These are phyloP conservation scores for Ogataea saltuana DNA, from an alignment of 805 yeast species.

Conservation along the genomic window DNA sequence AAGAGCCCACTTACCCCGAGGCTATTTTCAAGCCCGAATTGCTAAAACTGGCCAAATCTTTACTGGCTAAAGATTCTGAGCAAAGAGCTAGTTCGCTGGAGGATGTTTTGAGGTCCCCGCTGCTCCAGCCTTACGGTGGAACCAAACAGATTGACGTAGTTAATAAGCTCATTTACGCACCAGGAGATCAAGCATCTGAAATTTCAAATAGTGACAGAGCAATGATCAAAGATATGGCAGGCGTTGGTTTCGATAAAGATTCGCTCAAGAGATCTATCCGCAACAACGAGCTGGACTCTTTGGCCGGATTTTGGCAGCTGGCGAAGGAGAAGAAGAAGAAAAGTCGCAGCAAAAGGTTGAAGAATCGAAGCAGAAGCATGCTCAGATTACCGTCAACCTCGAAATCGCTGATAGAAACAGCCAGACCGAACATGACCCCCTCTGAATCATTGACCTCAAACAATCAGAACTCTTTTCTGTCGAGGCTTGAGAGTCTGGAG, in stretches of 20 bases:
- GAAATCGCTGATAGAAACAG: slow-evolving; percentile 25
- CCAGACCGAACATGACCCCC: slow-evolving; percentile 22
- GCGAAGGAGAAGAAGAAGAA: slow-evolving; percentile 54
- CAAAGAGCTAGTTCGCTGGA: slow-evolving; percentile 55
- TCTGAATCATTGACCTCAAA: slow-evolving; percentile 16
- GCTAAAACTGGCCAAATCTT: slow-evolving; percentile 49
- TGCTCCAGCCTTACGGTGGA: slow-evolving; percentile 49
- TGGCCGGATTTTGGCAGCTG: slow-evolving; percentile 75
- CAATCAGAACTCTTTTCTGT: slow-evolving; percentile 10
- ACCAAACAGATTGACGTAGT: slow-evolving; percentile 41
- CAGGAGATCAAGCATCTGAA: slow-evolving; percentile 26
- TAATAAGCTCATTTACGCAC: slow-evolving; percentile 38
- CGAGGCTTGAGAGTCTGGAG: slow-evolving; percentile 6
- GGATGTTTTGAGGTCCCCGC: slow-evolving; percentile 53
- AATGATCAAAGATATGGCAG: slow-evolving; percentile 57
- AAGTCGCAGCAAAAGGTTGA: slow-evolving; percentile 31
- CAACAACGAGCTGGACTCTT: slow-evolving; percentile 63
- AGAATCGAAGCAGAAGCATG: slow-evolving; percentile 33
- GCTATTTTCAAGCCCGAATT: slow-evolving; percentile 43
- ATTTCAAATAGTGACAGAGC: slow-evolving; percentile 59
- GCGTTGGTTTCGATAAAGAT: slow-evolving; percentile 64
- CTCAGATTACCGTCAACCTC: slow-evolving; percentile 30
- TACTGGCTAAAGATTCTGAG: slow-evolving; percentile 68
- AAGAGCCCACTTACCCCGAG: slow-evolving; percentile 60
- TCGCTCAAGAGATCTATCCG: slow-evolving; percentile 57